Conservation (phyloP, 176 grass and related monocot species). For the Aegilops umbellulata region DNA sequence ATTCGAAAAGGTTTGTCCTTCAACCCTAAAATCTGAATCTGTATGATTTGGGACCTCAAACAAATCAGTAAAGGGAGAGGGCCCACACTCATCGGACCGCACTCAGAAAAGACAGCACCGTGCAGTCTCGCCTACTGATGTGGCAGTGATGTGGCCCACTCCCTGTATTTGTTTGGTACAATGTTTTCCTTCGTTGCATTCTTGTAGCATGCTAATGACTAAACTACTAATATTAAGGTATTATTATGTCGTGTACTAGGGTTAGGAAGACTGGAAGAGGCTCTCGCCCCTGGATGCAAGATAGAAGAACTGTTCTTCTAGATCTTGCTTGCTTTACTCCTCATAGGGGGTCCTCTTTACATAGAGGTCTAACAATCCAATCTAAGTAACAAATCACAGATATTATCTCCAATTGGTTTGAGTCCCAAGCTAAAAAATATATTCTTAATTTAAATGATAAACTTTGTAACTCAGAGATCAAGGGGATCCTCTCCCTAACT, state of each 20-base stretch:
- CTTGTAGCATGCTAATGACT: not conserved
- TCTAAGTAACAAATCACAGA: not conserved
- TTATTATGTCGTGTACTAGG: not conserved
- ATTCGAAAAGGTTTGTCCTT: not conserved
- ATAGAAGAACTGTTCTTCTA: not conserved
- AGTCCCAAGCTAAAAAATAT: not conserved
- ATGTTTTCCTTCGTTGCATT: not conserved
- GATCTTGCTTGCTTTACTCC: too few relatives aligned
- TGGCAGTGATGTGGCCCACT: conserved; percentile 3
- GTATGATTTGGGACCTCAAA: not conserved
- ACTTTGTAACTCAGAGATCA: not conserved
- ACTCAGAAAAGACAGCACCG: not conserved
- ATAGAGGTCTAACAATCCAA: too few relatives aligned
- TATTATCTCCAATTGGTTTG: not conserved
- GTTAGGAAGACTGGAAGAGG: too few relatives aligned
- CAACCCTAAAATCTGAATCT: not conserved
- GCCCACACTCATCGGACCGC: not conserved
- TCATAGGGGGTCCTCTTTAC: too few relatives aligned
- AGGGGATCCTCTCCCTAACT: not conserved
- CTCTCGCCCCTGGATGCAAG: not conserved
- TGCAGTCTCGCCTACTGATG: not conserved
- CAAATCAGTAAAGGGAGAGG: not conserved
- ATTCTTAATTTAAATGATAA: not conserved
- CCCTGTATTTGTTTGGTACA: not conserved
- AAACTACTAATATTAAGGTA: not conserved